A percentile compares a stretch with the other conserved stretches of the same genome.
Conservation (phyloP, 148 eudicot species). For the Silene latifolia region DNA sequence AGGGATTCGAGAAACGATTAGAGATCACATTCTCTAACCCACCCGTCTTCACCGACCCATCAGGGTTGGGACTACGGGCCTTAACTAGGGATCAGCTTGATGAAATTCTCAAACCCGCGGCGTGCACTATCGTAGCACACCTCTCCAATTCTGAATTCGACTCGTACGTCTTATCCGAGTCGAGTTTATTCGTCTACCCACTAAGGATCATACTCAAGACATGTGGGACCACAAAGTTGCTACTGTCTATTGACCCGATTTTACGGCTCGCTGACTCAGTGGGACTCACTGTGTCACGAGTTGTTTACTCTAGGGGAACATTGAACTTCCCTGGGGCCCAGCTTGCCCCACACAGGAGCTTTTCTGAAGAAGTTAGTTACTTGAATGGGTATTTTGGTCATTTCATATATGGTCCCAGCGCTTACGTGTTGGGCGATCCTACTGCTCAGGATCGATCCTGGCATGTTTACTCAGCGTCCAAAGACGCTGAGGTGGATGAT, state of each 20-base stretch:
- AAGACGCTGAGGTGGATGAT: slow-evolving; percentile 8
- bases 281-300: slow-evolving; percentile 43
- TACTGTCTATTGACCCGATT: slow-evolving; percentile 46
- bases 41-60: slow-evolving; percentile 31
- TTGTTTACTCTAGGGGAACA: slow-evolving; percentile 58
- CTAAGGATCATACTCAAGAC: slow-evolving; percentile 49
- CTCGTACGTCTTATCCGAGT: slow-evolving; percentile 68
- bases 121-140: slow-evolving; percentile 54
- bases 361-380: slow-evolving; percentile 47
- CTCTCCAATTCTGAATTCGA: slow-evolving; percentile 48
- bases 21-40: slow-evolving; percentile 39
- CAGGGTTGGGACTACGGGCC: slow-evolving; percentile 41
- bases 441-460: slow-evolving; percentile 27
- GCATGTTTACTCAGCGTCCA: slow-evolving; percentile 39
- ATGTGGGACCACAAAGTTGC: slow-evolving; percentile 62
- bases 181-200: slow-evolving; percentile 56
- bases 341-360: slow-evolving; percentile 57
- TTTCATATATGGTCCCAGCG: slow-evolving; percentile 31
- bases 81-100: slow-evolving; percentile 43
- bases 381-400: slow-evolving; percentile 42
- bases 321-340: slow-evolving; percentile 52
- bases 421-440: slow-evolving; percentile 46
- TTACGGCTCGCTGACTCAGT: slow-evolving; percentile 39
- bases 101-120: slow-evolving; percentile 38
- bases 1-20: slow-evolving; percentile 56